These are phyloP conservation scores for Termitomyces sp. DNA, from an alignment of 768 basidiomycete genomes.

Conservation along the genomic window DNA sequence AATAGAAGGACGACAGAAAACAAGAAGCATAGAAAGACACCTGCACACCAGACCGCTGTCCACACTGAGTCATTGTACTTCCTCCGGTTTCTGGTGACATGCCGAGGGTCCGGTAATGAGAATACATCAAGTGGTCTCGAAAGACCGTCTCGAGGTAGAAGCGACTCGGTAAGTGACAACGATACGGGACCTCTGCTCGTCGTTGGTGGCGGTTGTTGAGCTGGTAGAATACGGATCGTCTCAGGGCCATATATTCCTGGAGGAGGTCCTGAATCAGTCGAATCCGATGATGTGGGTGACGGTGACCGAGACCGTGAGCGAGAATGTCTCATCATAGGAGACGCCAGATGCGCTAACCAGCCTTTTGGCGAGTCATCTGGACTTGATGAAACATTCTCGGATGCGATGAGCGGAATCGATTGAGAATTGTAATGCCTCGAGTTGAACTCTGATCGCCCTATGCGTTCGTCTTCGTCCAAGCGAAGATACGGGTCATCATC, in stretches of 20 bases:
- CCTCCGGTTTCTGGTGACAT: constrained; percentile 54
- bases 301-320: constrained; percentile 29
- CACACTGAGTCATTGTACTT: constrained; percentile 72
- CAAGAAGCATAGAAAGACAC: constrained; percentile 54
- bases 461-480: constrained; percentile 58
- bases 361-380: constrained; percentile 39
- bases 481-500: constrained; percentile 76
- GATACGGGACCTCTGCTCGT: constrained; percentile 35
- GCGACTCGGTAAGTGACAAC: constrained; percentile 73
- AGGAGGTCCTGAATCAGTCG: constrained; percentile 35
- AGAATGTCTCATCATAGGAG: constrained; percentile 44
- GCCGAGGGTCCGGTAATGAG: constrained; percentile 70
- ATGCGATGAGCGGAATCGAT: constrained; percentile 30
- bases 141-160: constrained; percentile 68
- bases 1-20: constrained; percentile 64
- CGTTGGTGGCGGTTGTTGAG: constrained; percentile 30
- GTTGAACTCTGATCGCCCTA: constrained; percentile 23
- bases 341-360: constrained; percentile 75
- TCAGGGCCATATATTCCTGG: constrained; percentile 34
- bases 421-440: constrained; percentile 25
- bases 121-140: constrained; percentile 65
- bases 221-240: constrained; percentile 23
- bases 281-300: constrained; percentile 35
- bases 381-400: constrained; percentile 26
- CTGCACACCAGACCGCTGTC: constrained; percentile 61